Conservation (phyloP, 768 basidiomycete genomes). For the Pisolithus orientalis region DNA sequence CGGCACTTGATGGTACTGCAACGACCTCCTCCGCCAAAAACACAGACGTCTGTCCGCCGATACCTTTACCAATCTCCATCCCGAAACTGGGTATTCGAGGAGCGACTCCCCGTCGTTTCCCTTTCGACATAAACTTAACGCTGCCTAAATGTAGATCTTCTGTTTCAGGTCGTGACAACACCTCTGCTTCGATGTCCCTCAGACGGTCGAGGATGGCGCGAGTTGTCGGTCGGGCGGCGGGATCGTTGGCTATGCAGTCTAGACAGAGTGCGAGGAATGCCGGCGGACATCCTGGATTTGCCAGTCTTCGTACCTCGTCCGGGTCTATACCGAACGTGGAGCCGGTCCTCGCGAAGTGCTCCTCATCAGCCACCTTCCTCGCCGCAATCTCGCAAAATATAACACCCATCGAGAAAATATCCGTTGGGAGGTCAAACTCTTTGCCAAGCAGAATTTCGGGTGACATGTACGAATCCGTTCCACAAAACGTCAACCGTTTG, state of each 20-base stretch:
- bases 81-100: constrained; percentile 90
- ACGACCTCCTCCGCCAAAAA: constrained; percentile 31
- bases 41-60: constrained; percentile 30
- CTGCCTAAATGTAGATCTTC: constrained; percentile 79
- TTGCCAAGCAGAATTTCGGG: constrained; percentile 87
- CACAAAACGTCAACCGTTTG: constrained; percentile 79
- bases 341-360: constrained; percentile 67
- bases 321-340: constrained; percentile 76
- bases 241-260: constrained; percentile 66
- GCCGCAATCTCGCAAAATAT: constrained; percentile 90
- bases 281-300: constrained; percentile 70
- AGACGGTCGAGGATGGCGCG: constrained; percentile 75
- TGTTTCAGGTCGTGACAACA: constrained; percentile 60
- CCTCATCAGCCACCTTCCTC: constrained; percentile 78
- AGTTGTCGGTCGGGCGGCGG: constrained; percentile 66
- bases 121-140: constrained; percentile 72
- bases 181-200: constrained; percentile 75
- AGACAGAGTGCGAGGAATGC: constrained; percentile 73
- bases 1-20: constrained; percentile 32
- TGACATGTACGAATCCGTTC: constrained; percentile 95
- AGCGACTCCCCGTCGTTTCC: constrained; percentile 48
- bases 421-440: constrained; percentile 93
- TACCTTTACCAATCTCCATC: constrained; percentile 57
- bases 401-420: constrained; percentile 90
- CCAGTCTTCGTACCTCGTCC: constrained; percentile 62